Percentiles rank a stretch among this genome's conserved stretches.
Evolutionary conservation across 2,329 filamentous ascomycete genomes (phyloP).

Genomic region (Aspergillus ibericus): DNA sequence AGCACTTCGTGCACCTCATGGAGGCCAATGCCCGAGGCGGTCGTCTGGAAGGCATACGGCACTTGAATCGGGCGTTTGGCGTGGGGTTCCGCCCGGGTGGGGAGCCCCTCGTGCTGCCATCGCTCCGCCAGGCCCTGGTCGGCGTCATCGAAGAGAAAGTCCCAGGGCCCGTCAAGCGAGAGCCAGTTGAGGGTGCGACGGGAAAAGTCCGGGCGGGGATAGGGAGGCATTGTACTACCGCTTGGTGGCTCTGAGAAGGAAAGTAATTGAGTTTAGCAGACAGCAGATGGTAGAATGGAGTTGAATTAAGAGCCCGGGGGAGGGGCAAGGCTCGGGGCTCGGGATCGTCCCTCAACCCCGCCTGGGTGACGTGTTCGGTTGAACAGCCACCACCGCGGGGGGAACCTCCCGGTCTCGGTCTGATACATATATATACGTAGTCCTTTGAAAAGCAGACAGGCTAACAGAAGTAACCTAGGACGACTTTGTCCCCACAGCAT

Average conservation of each 20-base stretch:
- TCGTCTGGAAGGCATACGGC: constrained; percentile 65
- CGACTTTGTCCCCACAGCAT: too few relatives aligned
- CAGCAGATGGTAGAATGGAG: not conserved
- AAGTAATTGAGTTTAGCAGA: not conserved
- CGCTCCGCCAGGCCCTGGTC: constrained; percentile 55
- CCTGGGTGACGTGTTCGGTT: not conserved
- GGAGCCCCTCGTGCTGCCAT: constrained; percentile 58
- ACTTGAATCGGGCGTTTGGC: constrained; percentile 59
- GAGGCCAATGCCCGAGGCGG: constrained; percentile 63
- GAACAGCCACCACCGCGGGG: too few relatives aligned
- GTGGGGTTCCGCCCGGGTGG: constrained; percentile 33
- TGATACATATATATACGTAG: too few relatives aligned
- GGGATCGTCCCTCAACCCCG: not conserved
- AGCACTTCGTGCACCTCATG: constrained; percentile 65
- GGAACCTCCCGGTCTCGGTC: too few relatives aligned
- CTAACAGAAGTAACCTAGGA: too few relatives aligned
- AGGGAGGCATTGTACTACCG: constrained; percentile 26
- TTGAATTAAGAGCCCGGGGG: not conserved
- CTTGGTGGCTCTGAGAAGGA: not conserved
- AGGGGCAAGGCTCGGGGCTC: not conserved
- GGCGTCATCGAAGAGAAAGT: constrained; percentile 65
- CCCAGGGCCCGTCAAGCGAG: constrained; percentile 64
- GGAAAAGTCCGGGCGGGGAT: constrained; percentile 66
- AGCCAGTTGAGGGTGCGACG: constrained; percentile 58
- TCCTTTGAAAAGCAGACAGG: too few relatives aligned